Evolutionary conservation across 768 basidiomycete species (phyloP).

Genomic region (Termitomyces sp.): DNA sequence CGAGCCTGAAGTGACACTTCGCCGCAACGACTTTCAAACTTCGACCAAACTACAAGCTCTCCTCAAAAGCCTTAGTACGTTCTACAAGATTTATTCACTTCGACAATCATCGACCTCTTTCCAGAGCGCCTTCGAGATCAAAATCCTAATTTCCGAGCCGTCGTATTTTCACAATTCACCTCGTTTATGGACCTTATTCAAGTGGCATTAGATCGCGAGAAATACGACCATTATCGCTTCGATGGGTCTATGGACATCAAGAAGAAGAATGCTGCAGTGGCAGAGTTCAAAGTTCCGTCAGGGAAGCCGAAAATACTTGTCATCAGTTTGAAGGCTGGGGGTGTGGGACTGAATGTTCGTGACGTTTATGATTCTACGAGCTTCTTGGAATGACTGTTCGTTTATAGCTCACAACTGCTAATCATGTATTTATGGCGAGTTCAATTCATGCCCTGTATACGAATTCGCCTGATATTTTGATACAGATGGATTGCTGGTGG

Average conservation of each 20-base stretch:
- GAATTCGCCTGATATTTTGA: conserved; percentile 3
- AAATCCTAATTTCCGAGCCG: conserved; percentile 75
- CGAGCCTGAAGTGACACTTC: conserved; percentile 49
- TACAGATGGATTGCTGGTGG: conserved; percentile 93
- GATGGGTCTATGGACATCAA: conserved; percentile 92
- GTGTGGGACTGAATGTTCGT: conserved; percentile 81
- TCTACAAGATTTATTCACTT: not conserved
- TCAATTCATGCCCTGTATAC: not conserved
- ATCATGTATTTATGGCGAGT: conserved; percentile 82
- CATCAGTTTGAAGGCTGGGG: conserved; percentile 85
- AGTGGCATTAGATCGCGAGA: conserved; percentile 62
- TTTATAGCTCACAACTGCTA: conserved; percentile 67
- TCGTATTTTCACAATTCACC: conserved; percentile 91
- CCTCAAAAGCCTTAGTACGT: conserved; percentile 63
- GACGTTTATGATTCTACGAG: not conserved
- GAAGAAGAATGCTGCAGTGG: conserved; percentile 70
- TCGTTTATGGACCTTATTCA: conserved; percentile 84
- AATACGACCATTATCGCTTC: conserved; percentile 70
- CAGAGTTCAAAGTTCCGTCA: conserved; percentile 70
- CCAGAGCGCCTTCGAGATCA: conserved; percentile 61
- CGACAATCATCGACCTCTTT: not conserved
- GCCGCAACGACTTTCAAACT: conserved; percentile 81
- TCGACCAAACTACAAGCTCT: conserved; percentile 92
- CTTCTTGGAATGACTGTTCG: conserved; percentile 2
- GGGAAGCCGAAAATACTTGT: conserved; percentile 73